Evolutionary conservation across 441 rosid genomes (phyloP), one percentile per base, ranked within the genome.

Genomic region (Omphalea diandra): DNA sequence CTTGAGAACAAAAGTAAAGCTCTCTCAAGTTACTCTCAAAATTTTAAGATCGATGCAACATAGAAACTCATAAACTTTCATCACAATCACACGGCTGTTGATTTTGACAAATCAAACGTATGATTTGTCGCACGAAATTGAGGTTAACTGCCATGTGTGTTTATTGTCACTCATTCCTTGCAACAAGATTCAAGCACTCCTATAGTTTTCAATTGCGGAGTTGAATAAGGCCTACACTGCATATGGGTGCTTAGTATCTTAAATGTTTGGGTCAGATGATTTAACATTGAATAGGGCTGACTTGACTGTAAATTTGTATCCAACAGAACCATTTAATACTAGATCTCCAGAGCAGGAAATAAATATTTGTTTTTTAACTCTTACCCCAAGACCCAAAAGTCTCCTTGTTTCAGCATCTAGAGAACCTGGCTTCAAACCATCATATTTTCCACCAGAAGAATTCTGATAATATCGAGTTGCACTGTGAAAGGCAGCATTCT

Each of bases 331-430:
- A 24, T 15, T 14, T 26, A 40, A n/a, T 4, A 24, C 58, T 29
- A 70, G 57, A 17, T 50, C 44, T n/a, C n/a, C n/a, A n/a, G 26
- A 3, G 6, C 52, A 57, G 20, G 67, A 33, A 53, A 68, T 9
- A 31, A 17, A 67, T 27, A 5, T 40, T 56, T 71, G 20, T 46
- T 61, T 31, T 20, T 5, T n/a, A 38, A 60, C 35, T 40, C 78
- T 79, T 90, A 96, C 99, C 96, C 90, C 88, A 67, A 91, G 84
- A 79, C 94, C 94, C 74, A 96, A 86, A 73, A 88, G 83, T 76
- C 79, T 73, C 56, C 90, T 84, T 61, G 99, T 93, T 79, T 91
- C 97, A 61, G 90, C 71, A 78, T 75, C 87, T 73, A 96, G 93
- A 78, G 79, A 76, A 73, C 98, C 99, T 12, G 99, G 98, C 84